These are phyloP conservation scores for Aquanectria penicillioides DNA, from an alignment of 2,329 filamentous ascomycete species.

Conservation along the genomic window DNA sequence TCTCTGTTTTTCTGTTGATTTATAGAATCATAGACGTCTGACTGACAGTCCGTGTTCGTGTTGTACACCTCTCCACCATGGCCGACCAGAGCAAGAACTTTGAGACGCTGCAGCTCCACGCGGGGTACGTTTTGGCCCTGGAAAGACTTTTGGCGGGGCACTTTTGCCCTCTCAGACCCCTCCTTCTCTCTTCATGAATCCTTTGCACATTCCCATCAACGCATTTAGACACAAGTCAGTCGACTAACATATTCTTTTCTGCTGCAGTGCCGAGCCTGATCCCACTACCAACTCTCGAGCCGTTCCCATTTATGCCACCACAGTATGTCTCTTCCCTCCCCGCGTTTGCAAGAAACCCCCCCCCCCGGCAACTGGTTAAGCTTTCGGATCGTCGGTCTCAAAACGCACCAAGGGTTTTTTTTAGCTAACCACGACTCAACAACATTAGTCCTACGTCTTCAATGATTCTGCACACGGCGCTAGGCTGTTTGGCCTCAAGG, in stretches of 20 bases:
- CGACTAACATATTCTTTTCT: conserved; percentile 23
- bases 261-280: conserved; percentile 78
- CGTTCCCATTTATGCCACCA: conserved; percentile 95
- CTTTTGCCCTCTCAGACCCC: background rate
- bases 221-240: background rate
- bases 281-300: conserved; percentile 85
- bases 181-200: background rate
- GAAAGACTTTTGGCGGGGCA: conserved; percentile 31
- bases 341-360: too few relatives aligned
- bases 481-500: conserved; percentile 94
- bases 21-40: too few relatives aligned
- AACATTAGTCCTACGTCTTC: conserved; percentile 87
- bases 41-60: background rate
- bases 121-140: conserved; percentile 66
- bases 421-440: background rate
- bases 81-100: conserved; percentile 70
- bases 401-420: too few relatives aligned
- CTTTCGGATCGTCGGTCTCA: conserved; percentile 3
- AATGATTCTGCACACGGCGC: conserved; percentile 97
- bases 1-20: too few relatives aligned
- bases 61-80: conserved; percentile 47
- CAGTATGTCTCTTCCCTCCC: conserved; percentile 51
- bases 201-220: background rate
- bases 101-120: conserved; percentile 87
- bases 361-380: conserved; percentile 2